These are phyloP conservation scores for Mycena albidolilacea DNA, from an alignment of 768 basidiomycete species.

Conservation along the genomic window DNA sequence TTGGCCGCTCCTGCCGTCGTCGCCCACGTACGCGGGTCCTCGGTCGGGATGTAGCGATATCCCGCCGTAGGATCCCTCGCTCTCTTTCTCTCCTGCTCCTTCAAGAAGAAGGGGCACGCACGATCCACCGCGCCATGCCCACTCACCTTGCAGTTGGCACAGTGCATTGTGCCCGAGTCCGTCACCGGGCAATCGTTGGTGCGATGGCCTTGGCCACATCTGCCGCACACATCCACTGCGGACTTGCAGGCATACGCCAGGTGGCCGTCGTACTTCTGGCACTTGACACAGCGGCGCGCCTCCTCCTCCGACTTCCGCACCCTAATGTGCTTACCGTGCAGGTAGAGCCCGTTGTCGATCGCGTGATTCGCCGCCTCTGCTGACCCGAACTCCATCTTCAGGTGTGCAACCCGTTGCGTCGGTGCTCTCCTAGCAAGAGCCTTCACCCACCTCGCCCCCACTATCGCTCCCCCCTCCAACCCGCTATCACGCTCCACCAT, in stretches of 20 bases:
- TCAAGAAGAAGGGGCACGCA: neutral
- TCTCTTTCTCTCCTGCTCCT: neutral
- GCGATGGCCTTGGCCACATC: neutral
- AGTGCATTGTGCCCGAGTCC: neutral
- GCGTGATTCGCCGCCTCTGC: conserved; percentile 34
- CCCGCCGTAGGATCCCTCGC: conserved; percentile 11
- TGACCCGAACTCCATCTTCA: conserved; percentile 14
- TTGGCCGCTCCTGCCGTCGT: neutral
- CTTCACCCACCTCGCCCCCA: conserved; percentile 3
- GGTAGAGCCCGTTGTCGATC: conserved; percentile 27
- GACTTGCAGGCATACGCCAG: neutral
- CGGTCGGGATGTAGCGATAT: conserved; percentile 6
- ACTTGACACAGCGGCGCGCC: neutral
- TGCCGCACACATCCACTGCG: neutral
- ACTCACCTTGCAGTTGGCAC: neutral
- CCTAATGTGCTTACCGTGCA: conserved; percentile 8
- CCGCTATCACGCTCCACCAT: conserved; percentile 8
- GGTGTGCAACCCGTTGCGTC: neutral
- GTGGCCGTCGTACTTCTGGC: conserved; percentile 20
- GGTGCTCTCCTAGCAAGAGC: neutral
- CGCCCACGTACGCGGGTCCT: neutral
- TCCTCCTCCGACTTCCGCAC: conserved; percentile 1
- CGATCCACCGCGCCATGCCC: conserved; percentile 10
- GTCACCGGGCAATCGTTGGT: neutral
- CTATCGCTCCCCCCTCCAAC: neutral